Conservation (phyloP, 1,284 basidiomycete genomes). For the Cystobasidium pallidum region DNA sequence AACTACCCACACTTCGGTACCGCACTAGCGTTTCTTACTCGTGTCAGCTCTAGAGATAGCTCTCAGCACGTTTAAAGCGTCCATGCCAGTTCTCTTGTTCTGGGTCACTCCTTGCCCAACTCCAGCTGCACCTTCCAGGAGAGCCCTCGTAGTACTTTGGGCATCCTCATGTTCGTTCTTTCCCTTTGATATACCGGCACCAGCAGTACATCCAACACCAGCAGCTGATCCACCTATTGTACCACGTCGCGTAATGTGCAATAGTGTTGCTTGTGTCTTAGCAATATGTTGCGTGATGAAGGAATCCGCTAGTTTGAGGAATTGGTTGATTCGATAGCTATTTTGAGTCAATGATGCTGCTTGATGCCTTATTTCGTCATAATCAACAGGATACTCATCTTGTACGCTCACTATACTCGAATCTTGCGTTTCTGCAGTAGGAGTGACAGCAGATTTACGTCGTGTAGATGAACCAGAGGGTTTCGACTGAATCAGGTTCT, state of each 20-base stretch:
- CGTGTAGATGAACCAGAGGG: neutral
- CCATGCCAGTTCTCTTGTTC: neutral
- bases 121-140: neutral
- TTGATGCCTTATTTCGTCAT: conserved; percentile 34
- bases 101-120: neutral
- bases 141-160: conserved; percentile 4
- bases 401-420: conserved; percentile 18
- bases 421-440: neutral
- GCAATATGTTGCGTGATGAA: conserved; percentile 29
- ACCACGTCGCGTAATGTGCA: neutral
- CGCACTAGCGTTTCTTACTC: neutral
- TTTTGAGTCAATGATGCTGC: conserved; percentile 26
- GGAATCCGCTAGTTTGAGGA: conserved; percentile 27
- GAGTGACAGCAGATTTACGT: conserved; percentile 25
- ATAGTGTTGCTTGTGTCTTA: conserved; percentile 8
- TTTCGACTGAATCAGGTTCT: conserved; percentile 19
- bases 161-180: neutral
- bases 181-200: neutral
- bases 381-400: conserved; percentile 27
- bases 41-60: conserved; percentile 38
- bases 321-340: conserved; percentile 28
- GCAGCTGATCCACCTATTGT: neutral
- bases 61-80: conserved; percentile 23
- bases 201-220: neutral
- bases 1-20: too few species aligned